Evolutionary conservation across 768 basidiomycete species (phyloP).

Genomic region (Tulasnella sp.): DNA sequence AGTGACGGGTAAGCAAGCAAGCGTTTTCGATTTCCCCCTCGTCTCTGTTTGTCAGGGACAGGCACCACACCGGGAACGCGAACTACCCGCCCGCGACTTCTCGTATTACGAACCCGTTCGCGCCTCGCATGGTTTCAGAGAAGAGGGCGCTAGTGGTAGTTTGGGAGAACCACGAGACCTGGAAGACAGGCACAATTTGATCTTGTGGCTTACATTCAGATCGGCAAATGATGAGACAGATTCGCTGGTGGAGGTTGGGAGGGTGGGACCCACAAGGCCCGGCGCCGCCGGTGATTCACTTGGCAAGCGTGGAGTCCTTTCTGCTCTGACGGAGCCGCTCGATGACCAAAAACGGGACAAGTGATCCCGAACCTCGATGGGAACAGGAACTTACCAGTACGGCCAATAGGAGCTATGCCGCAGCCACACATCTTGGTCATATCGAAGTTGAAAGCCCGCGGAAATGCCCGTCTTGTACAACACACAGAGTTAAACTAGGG

Average conservation of each 20-base stretch:
- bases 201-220: background rate
- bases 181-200: background rate
- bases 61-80: background rate
- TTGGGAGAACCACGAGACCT: background rate
- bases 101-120: background rate
- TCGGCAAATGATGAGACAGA: background rate
- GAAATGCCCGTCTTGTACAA: too few species aligned
- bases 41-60: background rate
- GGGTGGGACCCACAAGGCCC: background rate
- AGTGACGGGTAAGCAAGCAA: background rate
- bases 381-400: background rate
- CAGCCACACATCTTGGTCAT: background rate
- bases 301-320: background rate
- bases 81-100: background rate
- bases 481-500: background rate
- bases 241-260: background rate
- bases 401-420: background rate
- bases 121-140: background rate
- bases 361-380: background rate
- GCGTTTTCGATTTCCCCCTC: too few species aligned
- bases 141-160: background rate
- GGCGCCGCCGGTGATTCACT: background rate
- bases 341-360: background rate
- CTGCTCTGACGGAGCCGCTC: background rate
- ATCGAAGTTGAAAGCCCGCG: background rate